Conservation (phyloP, 768 basidiomycete species). For the Sporobolomyces phaffii region DNA sequence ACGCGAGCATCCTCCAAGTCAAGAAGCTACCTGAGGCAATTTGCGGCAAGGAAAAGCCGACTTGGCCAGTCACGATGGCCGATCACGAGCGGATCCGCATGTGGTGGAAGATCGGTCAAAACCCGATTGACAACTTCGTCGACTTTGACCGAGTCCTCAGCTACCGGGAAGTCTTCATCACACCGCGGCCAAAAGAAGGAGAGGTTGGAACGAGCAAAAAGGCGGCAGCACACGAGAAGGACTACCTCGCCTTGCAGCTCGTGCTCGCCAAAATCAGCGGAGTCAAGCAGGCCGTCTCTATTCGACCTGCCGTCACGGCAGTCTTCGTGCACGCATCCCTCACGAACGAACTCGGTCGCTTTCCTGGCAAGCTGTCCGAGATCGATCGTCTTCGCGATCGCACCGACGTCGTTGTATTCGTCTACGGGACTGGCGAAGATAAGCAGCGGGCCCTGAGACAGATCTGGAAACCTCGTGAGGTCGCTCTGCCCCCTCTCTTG, state of each 20-base stretch:
- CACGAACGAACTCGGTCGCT: slow-evolving; percentile 4
- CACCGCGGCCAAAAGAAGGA: background rate
- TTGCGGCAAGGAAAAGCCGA: background rate
- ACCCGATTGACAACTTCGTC: background rate
- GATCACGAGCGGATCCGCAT: slow-evolving; percentile 10
- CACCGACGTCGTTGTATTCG: background rate
- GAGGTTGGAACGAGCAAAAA: background rate
- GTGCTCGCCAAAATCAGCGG: slow-evolving; percentile 9
- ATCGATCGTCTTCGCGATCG: slow-evolving; percentile 1
- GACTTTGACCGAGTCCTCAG: slow-evolving; percentile 16
- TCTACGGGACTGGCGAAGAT: slow-evolving; percentile 4
- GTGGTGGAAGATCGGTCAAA: slow-evolving; percentile 6
- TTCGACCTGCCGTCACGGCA: slow-evolving; percentile 6
- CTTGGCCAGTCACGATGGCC: background rate
- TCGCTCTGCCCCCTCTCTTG: background rate
- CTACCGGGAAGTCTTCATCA: slow-evolving; percentile 11
- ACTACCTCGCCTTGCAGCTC: slow-evolving; percentile 24
- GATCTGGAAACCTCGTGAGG: slow-evolving; percentile 26
- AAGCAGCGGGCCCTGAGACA: background rate
- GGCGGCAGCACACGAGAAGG: background rate
- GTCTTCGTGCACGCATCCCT: slow-evolving; percentile 27
- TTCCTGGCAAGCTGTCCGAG: slow-evolving; percentile 4
- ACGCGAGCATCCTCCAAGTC: background rate
- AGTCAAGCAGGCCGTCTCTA: slow-evolving; percentile 26
- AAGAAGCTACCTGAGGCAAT: background rate